Percentiles rank a stretch among this genome's conserved stretches.
Conservation (phyloP, 2,329 filamentous ascomycete species). For the Monascus ruber region DNA sequence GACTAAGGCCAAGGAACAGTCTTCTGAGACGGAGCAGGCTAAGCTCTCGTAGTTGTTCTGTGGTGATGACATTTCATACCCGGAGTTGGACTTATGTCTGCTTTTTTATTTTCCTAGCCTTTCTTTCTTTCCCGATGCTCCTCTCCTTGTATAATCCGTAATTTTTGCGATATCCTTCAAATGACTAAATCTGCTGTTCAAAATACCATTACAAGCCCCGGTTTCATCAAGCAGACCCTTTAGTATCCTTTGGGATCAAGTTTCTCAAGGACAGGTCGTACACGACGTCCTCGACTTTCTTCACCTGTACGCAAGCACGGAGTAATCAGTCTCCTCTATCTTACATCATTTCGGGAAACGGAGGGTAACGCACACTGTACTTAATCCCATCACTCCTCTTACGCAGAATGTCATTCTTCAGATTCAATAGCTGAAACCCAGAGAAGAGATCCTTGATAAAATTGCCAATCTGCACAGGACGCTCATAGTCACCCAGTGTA, state of each 20-base stretch:
- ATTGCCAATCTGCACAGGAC: conserved; percentile 75
- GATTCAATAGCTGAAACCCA: conserved; percentile 91
- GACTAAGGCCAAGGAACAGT: conserved; percentile 5
- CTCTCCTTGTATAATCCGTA: neutral
- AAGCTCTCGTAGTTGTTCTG: conserved; percentile 9
- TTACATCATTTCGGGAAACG: neutral
- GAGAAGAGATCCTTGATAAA: conserved; percentile 95
- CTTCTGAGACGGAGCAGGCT: conserved; percentile 7
- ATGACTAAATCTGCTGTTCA: too few species aligned
- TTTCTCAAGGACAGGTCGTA: conserved; percentile 88
- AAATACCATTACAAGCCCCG: too few species aligned
- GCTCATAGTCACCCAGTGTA: conserved; percentile 74
- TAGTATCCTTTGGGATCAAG: conserved; percentile 48
- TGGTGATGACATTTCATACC: neutral
- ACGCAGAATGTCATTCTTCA: conserved; percentile 88
- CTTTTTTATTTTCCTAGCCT: neutral
- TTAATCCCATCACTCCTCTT: conserved; percentile 88
- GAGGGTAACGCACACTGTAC: conserved; percentile 52
- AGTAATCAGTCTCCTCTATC: conserved; percentile 2
- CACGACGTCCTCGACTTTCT: conserved; percentile 95
- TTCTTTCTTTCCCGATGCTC: neutral
- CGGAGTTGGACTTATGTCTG: neutral
- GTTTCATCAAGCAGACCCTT: too few species aligned
- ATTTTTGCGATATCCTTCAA: neutral
- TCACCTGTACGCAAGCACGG: conserved; percentile 45